Conservation (phyloP, 768 basidiomycete species). For the Tricholoma terreum region DNA sequence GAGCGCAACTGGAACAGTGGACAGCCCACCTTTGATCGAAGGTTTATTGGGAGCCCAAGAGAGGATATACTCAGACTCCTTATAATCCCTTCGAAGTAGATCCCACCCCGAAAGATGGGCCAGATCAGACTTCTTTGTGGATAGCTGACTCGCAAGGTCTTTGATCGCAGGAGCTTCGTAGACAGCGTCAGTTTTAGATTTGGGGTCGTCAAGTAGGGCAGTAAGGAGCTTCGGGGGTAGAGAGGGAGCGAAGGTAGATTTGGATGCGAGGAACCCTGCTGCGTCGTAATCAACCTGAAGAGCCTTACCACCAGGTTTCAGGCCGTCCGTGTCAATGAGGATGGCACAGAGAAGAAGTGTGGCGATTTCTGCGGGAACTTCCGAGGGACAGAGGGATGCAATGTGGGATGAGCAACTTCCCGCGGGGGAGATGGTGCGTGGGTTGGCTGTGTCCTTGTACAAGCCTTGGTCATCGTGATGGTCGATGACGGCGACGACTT, state of each 20-base stretch:
- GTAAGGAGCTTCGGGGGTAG: slow-evolving; percentile 18
- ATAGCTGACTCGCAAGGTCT: slow-evolving; percentile 46
- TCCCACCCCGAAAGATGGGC: slow-evolving; percentile 67
- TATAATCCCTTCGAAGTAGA: slow-evolving; percentile 92
- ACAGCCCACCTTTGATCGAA: slow-evolving; percentile 66
- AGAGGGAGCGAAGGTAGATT: slow-evolving; percentile 41
- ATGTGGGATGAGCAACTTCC: slow-evolving; percentile 80
- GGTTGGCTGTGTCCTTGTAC: slow-evolving; percentile 57
- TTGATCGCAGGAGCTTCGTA: slow-evolving; percentile 42
- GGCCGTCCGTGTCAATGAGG: slow-evolving; percentile 82
- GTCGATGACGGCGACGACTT: slow-evolving; percentile 81
- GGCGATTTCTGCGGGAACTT: slow-evolving; percentile 62
- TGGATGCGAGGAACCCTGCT: slow-evolving; percentile 59
- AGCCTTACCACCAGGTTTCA: slow-evolving; percentile 79
- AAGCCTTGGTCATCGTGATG: slow-evolving; percentile 87
- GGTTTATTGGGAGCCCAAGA: slow-evolving; percentile 34
- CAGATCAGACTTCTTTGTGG: slow-evolving; percentile 63
- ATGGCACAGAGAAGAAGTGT: slow-evolving; percentile 79
- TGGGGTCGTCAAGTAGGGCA: slow-evolving; percentile 8
- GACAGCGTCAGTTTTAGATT: slow-evolving; percentile 24
- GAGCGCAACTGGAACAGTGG: slow-evolving; percentile 76
- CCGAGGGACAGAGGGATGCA: slow-evolving; percentile 30
- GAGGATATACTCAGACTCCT: slow-evolving; percentile 67
- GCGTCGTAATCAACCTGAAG: slow-evolving; percentile 60
- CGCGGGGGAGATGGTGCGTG: slow-evolving; percentile 62